phyloP scores from a whole-genome alignment of 2,329 filamentous ascomycete species.

The Chaetomium sp. region DNA sequence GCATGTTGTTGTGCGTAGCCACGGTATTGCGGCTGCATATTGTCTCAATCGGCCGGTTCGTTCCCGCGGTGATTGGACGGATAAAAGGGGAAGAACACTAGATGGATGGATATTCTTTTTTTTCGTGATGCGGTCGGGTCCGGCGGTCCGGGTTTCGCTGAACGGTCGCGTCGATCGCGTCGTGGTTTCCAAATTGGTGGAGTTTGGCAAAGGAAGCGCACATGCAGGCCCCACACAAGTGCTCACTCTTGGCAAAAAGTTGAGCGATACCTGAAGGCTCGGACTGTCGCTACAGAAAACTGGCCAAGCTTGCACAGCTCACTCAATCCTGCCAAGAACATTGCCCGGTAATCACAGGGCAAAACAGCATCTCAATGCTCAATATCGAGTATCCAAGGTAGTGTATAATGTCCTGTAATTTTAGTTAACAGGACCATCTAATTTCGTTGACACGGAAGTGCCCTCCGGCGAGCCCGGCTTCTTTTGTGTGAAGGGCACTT shows the following conservation, averaged over 20 bases:
- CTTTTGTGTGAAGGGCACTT: background rate
- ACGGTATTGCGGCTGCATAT: constrained; percentile 36
- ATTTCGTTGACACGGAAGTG: background rate
- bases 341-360: background rate
- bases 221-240: constrained; percentile 8
- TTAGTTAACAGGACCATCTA: background rate
- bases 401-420: background rate
- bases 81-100: background rate
- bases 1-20: constrained; percentile 33
- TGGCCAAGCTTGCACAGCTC: background rate
- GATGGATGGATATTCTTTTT: background rate
- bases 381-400: no score
- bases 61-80: constrained; percentile 1
- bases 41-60: background rate
- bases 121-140: constrained; percentile 13
- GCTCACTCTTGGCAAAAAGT: background rate
- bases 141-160: constrained; percentile 5
- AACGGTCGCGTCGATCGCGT: constrained; percentile 36
- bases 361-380: background rate
- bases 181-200: constrained; percentile 30
- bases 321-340: background rate
- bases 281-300: constrained; percentile 1
- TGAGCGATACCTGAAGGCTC: background rate
- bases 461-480: background rate
- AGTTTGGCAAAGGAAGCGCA: constrained; percentile 15